Percentiles rank a stretch among this genome's conserved stretches.
Evolutionary conservation across 2,329 filamentous ascomycete genomes (phyloP).

Genomic region (Scleromitrula shiraiana): DNA sequence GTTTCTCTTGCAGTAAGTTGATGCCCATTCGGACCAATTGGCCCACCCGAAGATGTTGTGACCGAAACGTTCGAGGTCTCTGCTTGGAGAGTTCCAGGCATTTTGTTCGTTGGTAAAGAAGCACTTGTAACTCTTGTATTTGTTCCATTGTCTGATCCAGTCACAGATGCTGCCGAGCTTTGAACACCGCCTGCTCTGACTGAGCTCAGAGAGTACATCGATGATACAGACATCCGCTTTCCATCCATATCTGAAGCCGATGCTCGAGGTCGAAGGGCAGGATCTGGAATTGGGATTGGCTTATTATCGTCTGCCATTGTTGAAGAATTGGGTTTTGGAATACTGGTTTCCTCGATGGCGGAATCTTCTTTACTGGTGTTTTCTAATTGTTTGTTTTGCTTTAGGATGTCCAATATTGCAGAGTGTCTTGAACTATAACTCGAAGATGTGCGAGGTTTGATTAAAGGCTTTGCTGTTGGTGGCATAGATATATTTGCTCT

Average conservation of each 20-base stretch:
- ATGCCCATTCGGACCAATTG: constrained; percentile 38
- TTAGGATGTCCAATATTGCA: constrained; percentile 32
- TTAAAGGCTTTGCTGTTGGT: constrained; percentile 39
- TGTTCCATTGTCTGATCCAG: constrained; percentile 42
- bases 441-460: constrained; percentile 30
- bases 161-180: constrained; percentile 44
- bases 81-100: constrained; percentile 32
- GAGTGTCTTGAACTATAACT: constrained; percentile 31
- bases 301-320: constrained; percentile 26
- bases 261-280: constrained; percentile 37
- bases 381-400: constrained; percentile 21
- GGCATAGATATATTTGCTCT: constrained; percentile 59
- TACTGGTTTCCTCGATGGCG: constrained; percentile 42
- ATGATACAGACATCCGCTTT: constrained; percentile 66
- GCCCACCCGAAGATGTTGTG: constrained; percentile 41
- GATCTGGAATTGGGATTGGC: constrained; percentile 37
- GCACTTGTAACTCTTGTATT: constrained; percentile 19
- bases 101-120: constrained; percentile 16
- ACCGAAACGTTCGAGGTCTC: constrained; percentile 46
- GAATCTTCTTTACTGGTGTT: constrained; percentile 33
- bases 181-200: constrained; percentile 38
- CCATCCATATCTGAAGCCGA: constrained; percentile 45
- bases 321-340: constrained; percentile 37
- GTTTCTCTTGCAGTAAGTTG: constrained; percentile 35
- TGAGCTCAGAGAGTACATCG: constrained; percentile 62